Evolutionary conservation across 495 filamentous ascomycete species (phyloP), one percentile per base, ranked within the genome.

Genomic region (Cryomyces antarcticus): DNA sequence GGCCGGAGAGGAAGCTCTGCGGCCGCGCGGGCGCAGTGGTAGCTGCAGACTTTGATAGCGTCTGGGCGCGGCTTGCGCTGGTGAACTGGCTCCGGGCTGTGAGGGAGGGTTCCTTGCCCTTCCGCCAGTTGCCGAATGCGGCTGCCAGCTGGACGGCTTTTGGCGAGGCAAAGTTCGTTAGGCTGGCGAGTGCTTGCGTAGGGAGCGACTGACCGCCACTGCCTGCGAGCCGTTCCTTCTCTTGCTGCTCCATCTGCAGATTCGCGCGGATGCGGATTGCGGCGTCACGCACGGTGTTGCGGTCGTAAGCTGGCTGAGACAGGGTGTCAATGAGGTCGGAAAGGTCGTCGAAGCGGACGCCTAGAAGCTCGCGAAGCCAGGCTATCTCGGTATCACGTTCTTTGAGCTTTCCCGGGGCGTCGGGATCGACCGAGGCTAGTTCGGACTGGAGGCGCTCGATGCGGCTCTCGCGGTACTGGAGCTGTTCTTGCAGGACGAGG

Each of bases 231-330:
- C 80, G 66, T 53, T 96, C 92, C 13, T 79, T 80, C 57, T 93
- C 89, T 54, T 93, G 84, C 57, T 82, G 82, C 53, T 96, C 86
- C 89, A 97, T 97, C 57, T 96, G 82, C 12, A 97, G 69, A 52
- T 89, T 95, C 13, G 92, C 81, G 53, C 82, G 85, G 44, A 97
- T 72, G 6, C 89, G 77, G 49, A 95, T 94, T 30, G 86, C 84
- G 7, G 85, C 82, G 56, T 96, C 86, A 47, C 78, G 79, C 43
- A 94, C 78, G 11, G 71, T 68, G 46, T 80, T 70, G 31, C 70
- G 68, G 62, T 95, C 76, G 56, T 80, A 85, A 33, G 68, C 62
- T 2, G 85, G 80, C 42, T 75, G 62, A 6, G 77, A 75, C 30
- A 96, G 68, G 9, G 77, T 78, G 42, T 71, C 68, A 57, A 95